A percentile compares a stretch with the other conserved stretches of the same genome.
Conservation (phyloP, 345 rosid species). For the Populus nigra region DNA sequence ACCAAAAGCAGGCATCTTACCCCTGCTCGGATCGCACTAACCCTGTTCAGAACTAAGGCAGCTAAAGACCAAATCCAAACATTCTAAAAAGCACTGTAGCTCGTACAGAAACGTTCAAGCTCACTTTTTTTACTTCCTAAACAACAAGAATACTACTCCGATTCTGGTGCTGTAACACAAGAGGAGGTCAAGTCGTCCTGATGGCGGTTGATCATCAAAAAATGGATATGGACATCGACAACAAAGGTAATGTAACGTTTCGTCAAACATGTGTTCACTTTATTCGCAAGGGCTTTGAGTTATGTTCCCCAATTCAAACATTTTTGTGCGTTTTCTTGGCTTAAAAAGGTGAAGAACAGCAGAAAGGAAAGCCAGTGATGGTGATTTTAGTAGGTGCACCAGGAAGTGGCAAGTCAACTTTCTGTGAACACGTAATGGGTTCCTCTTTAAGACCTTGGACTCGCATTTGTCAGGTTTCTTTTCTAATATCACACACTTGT, state of each 20-base stretch:
- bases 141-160: neutral
- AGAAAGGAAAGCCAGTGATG: conserved; percentile 40
- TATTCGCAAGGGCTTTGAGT: neutral
- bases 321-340: neutral
- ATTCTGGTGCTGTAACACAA: neutral
- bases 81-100: too few relatives aligned
- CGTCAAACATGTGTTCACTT: too few relatives aligned
- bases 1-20: too few relatives aligned
- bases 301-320: neutral
- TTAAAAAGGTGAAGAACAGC: conserved; percentile 32
- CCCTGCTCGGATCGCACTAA: too few relatives aligned
- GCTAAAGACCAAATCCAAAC: too few relatives aligned
- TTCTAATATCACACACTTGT: conserved; percentile 12
- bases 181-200: neutral
- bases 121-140: neutral
- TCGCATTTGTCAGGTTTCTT: conserved; percentile 82
- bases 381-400: conserved; percentile 74
- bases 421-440: conserved; percentile 62
- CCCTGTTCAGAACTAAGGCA: too few relatives aligned
- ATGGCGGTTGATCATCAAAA: neutral
- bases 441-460: conserved; percentile 68
- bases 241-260: neutral
- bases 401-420: conserved; percentile 94
- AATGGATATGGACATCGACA: conserved; percentile 47
- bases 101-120: too few relatives aligned